phyloP scores from a whole-genome alignment of 768 basidiomycete genomes.

The Hortiboletus flavorubellus region DNA sequence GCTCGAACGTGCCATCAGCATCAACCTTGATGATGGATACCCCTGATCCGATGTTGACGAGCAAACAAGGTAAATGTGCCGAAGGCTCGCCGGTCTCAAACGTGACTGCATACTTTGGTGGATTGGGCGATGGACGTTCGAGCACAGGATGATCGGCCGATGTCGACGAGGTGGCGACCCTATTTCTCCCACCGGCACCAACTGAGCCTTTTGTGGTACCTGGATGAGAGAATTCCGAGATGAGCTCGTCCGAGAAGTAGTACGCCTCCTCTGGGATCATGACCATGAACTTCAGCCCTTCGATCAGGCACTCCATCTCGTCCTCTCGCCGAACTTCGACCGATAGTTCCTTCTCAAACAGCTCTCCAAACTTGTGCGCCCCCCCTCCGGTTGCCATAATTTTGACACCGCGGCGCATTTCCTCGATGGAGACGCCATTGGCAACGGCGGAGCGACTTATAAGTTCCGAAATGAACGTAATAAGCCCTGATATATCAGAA shows the following conservation, averaged over 20 bases:
- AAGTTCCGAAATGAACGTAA: constrained; percentile 82
- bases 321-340: constrained; percentile 91
- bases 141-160: constrained; percentile 33
- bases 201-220: constrained; percentile 10
- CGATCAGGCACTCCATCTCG: constrained; percentile 98
- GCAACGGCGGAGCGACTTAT: constrained; percentile 82
- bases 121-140: constrained; percentile 86
- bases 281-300: constrained; percentile 93
- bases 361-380: constrained; percentile 89
- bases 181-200: constrained; percentile 4
- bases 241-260: constrained; percentile 97
- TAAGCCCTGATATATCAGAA: constrained; percentile 76
- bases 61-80: constrained; percentile 89
- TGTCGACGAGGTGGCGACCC: constrained; percentile 5
- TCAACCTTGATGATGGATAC: constrained; percentile 98
- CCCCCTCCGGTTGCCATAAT: constrained; percentile 99
- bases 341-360: constrained; percentile 66
- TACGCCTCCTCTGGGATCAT: constrained; percentile 97
- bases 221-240: constrained; percentile 57
- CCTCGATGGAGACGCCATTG: constrained; percentile 83
- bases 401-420: constrained; percentile 91
- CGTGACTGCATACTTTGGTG: constrained; percentile 83
- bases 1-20: constrained; percentile 91
- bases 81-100: constrained; percentile 79
- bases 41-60: constrained; percentile 98